A percentile compares a stretch with the other conserved stretches of the same genome.
These are phyloP conservation scores for Tolypocladium ovalisporum DNA, from an alignment of 2,329 filamentous ascomycete genomes.

Conservation along the genomic window DNA sequence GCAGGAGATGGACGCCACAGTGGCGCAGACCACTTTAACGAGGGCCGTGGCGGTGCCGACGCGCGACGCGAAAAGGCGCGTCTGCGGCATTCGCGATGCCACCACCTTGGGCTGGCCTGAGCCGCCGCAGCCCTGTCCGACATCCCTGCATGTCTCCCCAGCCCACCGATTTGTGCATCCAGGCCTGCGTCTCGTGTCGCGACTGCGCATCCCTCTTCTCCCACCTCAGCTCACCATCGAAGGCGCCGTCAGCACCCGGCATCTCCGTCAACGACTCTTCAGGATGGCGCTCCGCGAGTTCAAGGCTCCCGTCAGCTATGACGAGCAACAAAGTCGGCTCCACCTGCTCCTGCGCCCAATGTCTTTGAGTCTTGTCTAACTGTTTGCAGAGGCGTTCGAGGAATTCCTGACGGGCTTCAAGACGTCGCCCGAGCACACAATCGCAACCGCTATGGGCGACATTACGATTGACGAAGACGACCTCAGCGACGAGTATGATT, in stretches of 20 bases:
- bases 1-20: slow-evolving; percentile 1
- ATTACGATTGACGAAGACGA: slow-evolving; percentile 83
- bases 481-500: slow-evolving; percentile 82
- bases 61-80: slow-evolving; percentile 25
- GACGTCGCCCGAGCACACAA: slow-evolving; percentile 56
- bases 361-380: slow-evolving; percentile 15
- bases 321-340: slow-evolving; percentile 65
- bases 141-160: slow-evolving; percentile 17
- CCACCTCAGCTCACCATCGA: slow-evolving; percentile 5
- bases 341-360: background rate
- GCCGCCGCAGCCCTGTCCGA: background rate
- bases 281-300: slow-evolving; percentile 79
- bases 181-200: background rate
- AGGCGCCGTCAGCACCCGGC: background rate
- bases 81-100: slow-evolving; percentile 3
- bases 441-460: slow-evolving; percentile 72
- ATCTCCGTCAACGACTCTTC: slow-evolving; percentile 6
- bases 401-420: slow-evolving; percentile 86
- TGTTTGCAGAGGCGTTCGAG: slow-evolving; percentile 60
- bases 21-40: slow-evolving; percentile 4
- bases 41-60: slow-evolving; percentile 12
- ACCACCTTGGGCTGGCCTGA: background rate
- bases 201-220: slow-evolving; percentile 6
- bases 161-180: slow-evolving; percentile 20
- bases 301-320: slow-evolving; percentile 74